Conservation (phyloP, 176 grass and related monocot genomes). For the Lolium multiflorum region DNA sequence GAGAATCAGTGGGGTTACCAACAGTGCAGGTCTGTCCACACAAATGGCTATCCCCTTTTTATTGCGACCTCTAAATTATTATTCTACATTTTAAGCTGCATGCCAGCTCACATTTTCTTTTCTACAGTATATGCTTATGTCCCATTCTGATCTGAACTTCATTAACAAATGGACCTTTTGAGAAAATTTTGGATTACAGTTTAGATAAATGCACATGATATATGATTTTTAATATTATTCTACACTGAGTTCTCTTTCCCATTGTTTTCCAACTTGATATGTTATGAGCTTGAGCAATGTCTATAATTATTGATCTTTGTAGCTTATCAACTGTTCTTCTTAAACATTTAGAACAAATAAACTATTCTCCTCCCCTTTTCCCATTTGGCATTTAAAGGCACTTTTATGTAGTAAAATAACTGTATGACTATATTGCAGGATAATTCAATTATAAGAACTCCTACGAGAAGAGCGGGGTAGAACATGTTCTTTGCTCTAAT, state of each 20-base stretch:
- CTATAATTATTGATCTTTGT: background rate
- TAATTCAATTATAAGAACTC: constrained; percentile 60
- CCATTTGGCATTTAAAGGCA: background rate
- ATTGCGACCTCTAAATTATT: background rate
- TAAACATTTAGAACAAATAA: background rate
- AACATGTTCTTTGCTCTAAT: constrained; percentile 35
- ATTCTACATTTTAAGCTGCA: background rate
- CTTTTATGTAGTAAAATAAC: constrained; percentile 29
- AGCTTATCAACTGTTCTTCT: background rate
- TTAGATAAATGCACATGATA: background rate
- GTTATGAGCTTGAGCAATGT: background rate
- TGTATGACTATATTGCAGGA: constrained; percentile 55
- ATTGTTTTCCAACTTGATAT: background rate
- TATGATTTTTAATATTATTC: background rate
- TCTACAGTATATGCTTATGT: background rate
- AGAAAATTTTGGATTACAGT: background rate
- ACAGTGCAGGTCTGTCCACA: constrained; percentile 67
- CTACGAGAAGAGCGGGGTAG: constrained; percentile 64
- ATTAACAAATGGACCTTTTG: background rate
- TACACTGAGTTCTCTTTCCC: background rate
- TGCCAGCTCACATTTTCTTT: background rate
- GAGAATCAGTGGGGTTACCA: constrained; percentile 93
- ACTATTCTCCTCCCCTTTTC: background rate
- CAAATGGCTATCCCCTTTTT: background rate
- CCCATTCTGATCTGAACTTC: constrained; percentile 9